Conservation (phyloP, 768 basidiomycete genomes). For the Mycena amicta region DNA sequence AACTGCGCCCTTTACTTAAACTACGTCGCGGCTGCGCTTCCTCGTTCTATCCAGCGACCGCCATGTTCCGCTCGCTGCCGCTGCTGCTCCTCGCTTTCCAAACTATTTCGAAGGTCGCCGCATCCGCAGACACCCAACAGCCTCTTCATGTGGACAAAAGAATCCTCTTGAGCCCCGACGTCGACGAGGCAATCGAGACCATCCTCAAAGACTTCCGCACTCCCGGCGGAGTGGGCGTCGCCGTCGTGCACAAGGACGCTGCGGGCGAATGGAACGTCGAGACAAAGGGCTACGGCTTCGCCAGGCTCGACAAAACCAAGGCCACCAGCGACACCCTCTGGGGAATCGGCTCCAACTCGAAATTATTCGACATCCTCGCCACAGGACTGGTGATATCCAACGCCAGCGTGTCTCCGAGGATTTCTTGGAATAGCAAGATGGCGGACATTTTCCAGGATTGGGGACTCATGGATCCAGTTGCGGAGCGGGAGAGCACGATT, state of each 20-base stretch:
- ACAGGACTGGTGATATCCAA: slow-evolving; percentile 26
- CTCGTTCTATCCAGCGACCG: too few relatives aligned
- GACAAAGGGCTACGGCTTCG: slow-evolving; percentile 34
- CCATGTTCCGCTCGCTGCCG: too few relatives aligned
- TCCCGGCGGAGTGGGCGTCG: slow-evolving; percentile 31
- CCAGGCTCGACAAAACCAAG: slow-evolving; percentile 24
- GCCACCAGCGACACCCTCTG: slow-evolving; percentile 32
- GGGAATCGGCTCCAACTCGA: slow-evolving; percentile 34
- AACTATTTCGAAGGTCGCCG: not conserved
- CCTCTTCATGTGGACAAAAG: not conserved
- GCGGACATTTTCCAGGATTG: slow-evolving; percentile 25
- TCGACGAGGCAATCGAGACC: slow-evolving; percentile 27
- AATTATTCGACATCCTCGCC: slow-evolving; percentile 13
- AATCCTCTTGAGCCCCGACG: slow-evolving; percentile 21
- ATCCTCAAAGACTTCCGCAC: slow-evolving; percentile 30
- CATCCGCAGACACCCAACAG: not conserved
- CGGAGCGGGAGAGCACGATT: slow-evolving; percentile 21
- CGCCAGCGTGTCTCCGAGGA: slow-evolving; percentile 17
- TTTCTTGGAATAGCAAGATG: slow-evolving; percentile 28
- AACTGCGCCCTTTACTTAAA: too few relatives aligned
- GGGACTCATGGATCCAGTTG: slow-evolving; percentile 27
- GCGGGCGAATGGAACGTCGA: slow-evolving; percentile 32
- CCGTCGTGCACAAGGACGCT: slow-evolving; percentile 29
- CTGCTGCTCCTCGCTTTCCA: not conserved
- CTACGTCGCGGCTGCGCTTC: too few relatives aligned